Conservation (phyloP, 768 basidiomycete species). For the Tricholoma hemisulphureum region DNA sequence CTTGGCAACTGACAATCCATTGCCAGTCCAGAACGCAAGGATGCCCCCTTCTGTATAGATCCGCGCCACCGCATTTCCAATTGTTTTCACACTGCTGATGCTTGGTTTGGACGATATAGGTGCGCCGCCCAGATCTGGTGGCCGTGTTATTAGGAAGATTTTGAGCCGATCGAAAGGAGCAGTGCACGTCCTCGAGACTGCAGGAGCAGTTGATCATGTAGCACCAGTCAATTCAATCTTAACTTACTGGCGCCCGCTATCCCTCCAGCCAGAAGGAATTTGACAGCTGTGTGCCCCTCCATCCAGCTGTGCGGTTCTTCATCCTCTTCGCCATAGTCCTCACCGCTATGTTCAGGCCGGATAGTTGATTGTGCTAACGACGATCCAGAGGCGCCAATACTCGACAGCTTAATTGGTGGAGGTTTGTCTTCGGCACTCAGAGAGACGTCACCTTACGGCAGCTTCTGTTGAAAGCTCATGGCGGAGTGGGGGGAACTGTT, state of each 20-base stretch:
- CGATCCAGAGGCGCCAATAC: conserved; percentile 12
- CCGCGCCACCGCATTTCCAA: conserved; percentile 68
- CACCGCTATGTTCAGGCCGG: conserved; percentile 38
- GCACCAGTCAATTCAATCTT: conserved; percentile 32
- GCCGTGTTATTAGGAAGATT: conserved; percentile 90
- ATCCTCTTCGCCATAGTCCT: conserved; percentile 46
- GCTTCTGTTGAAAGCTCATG: background rate
- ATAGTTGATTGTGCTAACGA: conserved; percentile 1
- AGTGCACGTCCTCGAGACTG: conserved; percentile 94
- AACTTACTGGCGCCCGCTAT: conserved; percentile 86
- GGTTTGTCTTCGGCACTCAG: conserved; percentile 76
- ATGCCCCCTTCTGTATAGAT: conserved; percentile 91
- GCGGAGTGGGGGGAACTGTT: background rate
- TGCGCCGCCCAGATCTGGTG: conserved; percentile 67
- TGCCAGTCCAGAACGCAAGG: conserved; percentile 97
- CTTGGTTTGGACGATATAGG: conserved; percentile 41
- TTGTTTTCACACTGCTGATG: conserved; percentile 57
- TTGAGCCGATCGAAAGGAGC: conserved; percentile 98
- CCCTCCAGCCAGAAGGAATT: conserved; percentile 91
- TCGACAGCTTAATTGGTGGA: conserved; percentile 25
- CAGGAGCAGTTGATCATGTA: conserved; percentile 21
- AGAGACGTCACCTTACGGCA: conserved; percentile 65
- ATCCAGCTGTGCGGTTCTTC: conserved; percentile 61
- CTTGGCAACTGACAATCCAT: conserved; percentile 89
- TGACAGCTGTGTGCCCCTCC: conserved; percentile 71